Evolutionary conservation across 495 filamentous ascomycete genomes (phyloP).

Genomic region (Aspergillus mulundensis): DNA sequence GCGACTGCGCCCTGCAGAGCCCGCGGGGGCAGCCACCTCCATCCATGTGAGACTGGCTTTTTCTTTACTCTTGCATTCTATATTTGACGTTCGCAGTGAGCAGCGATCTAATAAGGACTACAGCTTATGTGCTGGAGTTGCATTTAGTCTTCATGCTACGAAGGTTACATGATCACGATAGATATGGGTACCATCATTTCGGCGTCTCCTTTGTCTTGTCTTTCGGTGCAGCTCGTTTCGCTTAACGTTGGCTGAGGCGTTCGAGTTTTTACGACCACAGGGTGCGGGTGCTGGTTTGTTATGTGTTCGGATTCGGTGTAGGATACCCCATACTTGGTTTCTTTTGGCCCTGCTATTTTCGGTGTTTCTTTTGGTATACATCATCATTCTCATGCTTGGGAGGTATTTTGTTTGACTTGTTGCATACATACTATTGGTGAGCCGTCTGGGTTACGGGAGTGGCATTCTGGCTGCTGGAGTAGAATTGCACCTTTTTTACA

Average conservation of each 20-base stretch:
- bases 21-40: slow-evolving; percentile 15
- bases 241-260: not conserved
- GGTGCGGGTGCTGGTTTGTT: not conserved
- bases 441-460: not conserved
- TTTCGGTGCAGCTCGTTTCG: not conserved
- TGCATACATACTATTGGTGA: not conserved
- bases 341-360: not conserved
- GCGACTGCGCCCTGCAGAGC: slow-evolving; percentile 33
- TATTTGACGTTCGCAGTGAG: not conserved
- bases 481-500: not conserved
- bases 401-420: not conserved
- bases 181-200: not conserved
- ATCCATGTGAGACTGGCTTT: slow-evolving; percentile 18
- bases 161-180: slow-evolving; percentile 12
- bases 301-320: not conserved
- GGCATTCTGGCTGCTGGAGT: not conserved
- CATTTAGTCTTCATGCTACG: slow-evolving; percentile 15
- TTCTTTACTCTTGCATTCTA: slow-evolving; percentile 3
- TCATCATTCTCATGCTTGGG: not conserved
- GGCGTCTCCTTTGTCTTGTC: not conserved
- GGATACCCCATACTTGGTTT: slow-evolving; percentile 1
- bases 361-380: not conserved
- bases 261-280: not conserved
- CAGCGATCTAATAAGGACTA: slow-evolving; percentile 14
- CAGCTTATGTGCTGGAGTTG: slow-evolving; percentile 14